A percentile compares a stretch with the other conserved stretches of the same genome.
These are phyloP conservation scores for Pichia sp. DNA, from an alignment of 1,139 yeast genomes.

Conservation along the genomic window DNA sequence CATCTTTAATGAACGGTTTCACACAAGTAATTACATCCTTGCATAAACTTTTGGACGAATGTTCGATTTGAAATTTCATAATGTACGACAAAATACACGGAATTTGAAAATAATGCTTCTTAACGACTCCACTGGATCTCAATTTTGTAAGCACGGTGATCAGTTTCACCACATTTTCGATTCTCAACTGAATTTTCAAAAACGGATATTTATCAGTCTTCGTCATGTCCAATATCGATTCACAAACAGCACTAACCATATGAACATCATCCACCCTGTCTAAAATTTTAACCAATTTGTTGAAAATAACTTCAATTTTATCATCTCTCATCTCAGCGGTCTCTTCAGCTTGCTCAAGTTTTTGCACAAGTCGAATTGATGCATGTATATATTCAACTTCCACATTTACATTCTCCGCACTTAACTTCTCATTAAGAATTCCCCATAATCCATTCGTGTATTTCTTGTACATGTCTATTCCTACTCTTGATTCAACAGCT, in stretches of 20 bases:
- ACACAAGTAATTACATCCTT: constrained; percentile 9
- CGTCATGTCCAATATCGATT: constrained; percentile 2
- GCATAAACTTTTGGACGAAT: not conserved
- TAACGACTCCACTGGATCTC: not conserved
- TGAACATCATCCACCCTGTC: not conserved
- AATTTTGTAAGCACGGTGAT: constrained; percentile 1
- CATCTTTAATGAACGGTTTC: constrained; percentile 1
- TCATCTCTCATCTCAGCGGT: constrained; percentile 2
- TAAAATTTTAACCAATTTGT: constrained; percentile 3
- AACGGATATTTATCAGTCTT: constrained; percentile 5
- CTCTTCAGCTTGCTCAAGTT: not conserved
- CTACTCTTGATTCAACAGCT: not conserved
- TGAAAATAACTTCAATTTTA: constrained; percentile 5
- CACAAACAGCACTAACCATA: constrained; percentile 2
- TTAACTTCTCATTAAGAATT: constrained; percentile 1
- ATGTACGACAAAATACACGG: constrained; percentile 5
- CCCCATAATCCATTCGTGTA: constrained; percentile 2
- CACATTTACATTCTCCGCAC: not conserved
- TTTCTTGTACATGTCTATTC: not conserved
- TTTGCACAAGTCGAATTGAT: constrained; percentile 2
- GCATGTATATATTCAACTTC: constrained; percentile 1
- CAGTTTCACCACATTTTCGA: constrained; percentile 3
- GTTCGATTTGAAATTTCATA: not conserved
- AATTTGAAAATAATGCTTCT: not conserved
- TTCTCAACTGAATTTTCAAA: not conserved